Conservation (phyloP, 2,329 filamentous ascomycete species). For the Colletotrichum nymphaeae region DNA sequence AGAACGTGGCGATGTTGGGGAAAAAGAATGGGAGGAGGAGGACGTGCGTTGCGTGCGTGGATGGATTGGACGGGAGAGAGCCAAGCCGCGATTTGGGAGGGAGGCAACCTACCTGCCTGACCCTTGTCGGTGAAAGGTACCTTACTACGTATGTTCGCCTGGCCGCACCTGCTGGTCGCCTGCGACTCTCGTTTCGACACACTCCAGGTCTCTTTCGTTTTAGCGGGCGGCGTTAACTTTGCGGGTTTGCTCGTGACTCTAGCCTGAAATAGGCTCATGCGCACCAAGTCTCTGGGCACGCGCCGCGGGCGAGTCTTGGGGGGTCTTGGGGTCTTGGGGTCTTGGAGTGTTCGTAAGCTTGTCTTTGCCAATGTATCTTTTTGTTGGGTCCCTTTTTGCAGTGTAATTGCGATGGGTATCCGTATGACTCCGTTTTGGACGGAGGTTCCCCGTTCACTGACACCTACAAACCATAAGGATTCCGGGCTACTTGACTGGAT, state of each 20-base stretch:
- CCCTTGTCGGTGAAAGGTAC: neutral
- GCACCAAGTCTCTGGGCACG: conserved; percentile 30
- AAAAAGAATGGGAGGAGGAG: neutral
- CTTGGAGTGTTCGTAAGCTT: conserved; percentile 1
- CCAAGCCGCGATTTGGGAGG: conserved; percentile 25
- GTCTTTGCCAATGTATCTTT: neutral
- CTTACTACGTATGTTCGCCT: neutral
- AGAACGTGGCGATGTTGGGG: conserved; percentile 28
- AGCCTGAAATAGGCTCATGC: conserved; percentile 29
- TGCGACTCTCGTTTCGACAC: neutral
- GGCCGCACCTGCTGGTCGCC: neutral
- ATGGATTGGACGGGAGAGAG: conserved; percentile 26
- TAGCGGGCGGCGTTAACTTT: conserved; percentile 20
- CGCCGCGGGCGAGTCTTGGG: neutral
- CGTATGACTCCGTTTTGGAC: neutral
- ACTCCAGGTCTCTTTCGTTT: conserved; percentile 1
- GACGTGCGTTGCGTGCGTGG: conserved; percentile 10
- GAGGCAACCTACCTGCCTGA: conserved; percentile 17
- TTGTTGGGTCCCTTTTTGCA: neutral
- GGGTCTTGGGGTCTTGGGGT: neutral
- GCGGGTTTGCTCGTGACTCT: conserved; percentile 35
- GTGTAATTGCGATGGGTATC: neutral
- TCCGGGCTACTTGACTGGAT: too few species aligned
- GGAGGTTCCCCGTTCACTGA: neutral
- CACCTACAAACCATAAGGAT: too few species aligned